phyloP scores from a whole-genome alignment of 2,329 filamentous ascomycete species.

The Xylariales sp. region DNA sequence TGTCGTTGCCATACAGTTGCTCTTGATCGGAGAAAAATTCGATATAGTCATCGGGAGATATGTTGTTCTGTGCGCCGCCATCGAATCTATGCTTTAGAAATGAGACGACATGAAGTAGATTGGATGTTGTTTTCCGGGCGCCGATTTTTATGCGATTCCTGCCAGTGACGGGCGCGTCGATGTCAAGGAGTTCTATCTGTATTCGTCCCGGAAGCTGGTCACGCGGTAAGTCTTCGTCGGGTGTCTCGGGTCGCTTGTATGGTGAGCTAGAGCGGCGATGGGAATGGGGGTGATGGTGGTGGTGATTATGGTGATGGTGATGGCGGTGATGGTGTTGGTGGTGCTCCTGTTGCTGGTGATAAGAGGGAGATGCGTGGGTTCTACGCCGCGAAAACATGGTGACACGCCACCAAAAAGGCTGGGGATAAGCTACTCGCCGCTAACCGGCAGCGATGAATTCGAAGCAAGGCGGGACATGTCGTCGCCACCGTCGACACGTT shows the following conservation, averaged over 20 bases:
- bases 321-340: not conserved
- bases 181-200: constrained; percentile 42
- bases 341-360: not conserved
- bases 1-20: constrained; percentile 1
- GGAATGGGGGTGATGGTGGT: not conserved
- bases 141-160: constrained; percentile 36
- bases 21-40: constrained; percentile 18
- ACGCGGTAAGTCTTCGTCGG: not conserved
- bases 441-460: not conserved
- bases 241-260: not conserved
- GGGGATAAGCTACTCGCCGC: not conserved
- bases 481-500: not conserved
- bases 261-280: not conserved
- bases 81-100: constrained; percentile 34
- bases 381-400: constrained; percentile 15
- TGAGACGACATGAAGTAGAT: constrained; percentile 32
- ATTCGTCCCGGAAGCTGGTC: constrained; percentile 13
- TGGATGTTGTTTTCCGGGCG: constrained; percentile 35
- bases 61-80: constrained; percentile 16
- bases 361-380: not conserved
- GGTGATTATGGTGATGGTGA: not conserved
- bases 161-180: constrained; percentile 36
- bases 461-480: not conserved
- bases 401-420: not conserved
- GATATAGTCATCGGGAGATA: constrained; percentile 11